Evolutionary conservation across 2,329 filamentous ascomycete genomes (phyloP).

Genomic region (Colletotrichum sp.): DNA sequence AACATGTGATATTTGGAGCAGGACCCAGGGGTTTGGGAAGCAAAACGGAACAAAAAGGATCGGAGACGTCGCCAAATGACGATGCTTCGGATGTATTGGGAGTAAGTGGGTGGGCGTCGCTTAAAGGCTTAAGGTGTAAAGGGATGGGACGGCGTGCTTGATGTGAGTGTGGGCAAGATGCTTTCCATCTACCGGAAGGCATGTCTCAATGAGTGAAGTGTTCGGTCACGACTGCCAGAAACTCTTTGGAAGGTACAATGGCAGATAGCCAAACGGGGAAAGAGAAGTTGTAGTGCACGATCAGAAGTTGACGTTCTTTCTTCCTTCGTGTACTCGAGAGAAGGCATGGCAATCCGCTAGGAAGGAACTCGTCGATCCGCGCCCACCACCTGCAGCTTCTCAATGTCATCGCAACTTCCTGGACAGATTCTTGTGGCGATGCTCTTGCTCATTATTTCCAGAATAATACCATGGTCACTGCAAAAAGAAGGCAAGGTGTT

Average conservation of each 20-base stretch:
- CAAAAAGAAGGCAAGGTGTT: neutral
- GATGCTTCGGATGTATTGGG: neutral
- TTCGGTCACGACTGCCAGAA: neutral
- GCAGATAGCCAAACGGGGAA: neutral
- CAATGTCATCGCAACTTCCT: neutral
- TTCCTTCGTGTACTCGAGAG: neutral
- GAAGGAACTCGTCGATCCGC: neutral
- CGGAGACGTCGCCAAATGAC: neutral
- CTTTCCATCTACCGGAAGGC: neutral
- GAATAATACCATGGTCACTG: neutral
- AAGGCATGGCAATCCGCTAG: neutral
- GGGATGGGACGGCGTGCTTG: neutral
- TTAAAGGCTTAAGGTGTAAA: neutral
- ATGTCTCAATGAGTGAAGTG: neutral
- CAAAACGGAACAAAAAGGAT: neutral
- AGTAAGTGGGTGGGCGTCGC: neutral
- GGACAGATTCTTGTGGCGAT: neutral
- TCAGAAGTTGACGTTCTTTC: neutral
- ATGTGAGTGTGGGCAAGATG: neutral
- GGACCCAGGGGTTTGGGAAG: neutral
- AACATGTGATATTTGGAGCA: neutral
- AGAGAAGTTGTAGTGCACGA: neutral
- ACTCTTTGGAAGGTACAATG: neutral
- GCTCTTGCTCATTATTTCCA: neutral
- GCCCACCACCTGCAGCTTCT: neutral